These are phyloP conservation scores for Podila epicladia DNA, from an alignment of 192 early-diverging fungal genomes.

Conservation along the genomic window DNA sequence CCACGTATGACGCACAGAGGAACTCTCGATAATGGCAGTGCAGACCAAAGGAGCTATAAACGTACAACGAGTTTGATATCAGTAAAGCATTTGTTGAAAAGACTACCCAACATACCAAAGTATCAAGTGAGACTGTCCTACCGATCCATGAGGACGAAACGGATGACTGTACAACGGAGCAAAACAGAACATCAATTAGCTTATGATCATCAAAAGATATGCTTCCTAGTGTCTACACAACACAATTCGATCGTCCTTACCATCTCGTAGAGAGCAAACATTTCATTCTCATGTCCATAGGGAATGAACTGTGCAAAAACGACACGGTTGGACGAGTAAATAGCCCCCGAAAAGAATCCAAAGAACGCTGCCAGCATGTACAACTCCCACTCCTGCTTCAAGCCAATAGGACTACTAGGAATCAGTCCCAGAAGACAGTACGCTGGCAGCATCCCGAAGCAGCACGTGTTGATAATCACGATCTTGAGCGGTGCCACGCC, in stretches of 20 bases:
- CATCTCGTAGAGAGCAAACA: constrained; percentile 71
- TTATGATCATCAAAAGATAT: neutral
- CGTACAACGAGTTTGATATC: neutral
- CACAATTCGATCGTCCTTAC: neutral
- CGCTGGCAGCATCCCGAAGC: constrained; percentile 62
- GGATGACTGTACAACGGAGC: constrained; percentile 9
- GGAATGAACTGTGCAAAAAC: constrained; percentile 70
- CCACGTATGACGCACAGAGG: constrained; percentile 41
- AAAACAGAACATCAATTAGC: constrained; percentile 55
- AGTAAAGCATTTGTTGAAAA: too few species aligned
- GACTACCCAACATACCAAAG: too few species aligned
- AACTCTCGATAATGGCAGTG: constrained; percentile 56
- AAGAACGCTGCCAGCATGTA: constrained; percentile 59
- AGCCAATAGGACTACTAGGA: constrained; percentile 45
- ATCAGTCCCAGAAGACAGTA: constrained; percentile 73
- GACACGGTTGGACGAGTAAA: constrained; percentile 59
- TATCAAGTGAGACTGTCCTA: neutral
- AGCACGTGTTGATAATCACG: constrained; percentile 58
- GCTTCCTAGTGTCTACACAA: too few species aligned
- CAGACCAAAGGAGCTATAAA: constrained; percentile 62
- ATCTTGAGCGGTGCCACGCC: constrained; percentile 58
- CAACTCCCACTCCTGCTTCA: constrained; percentile 59
- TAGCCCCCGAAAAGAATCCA: constrained; percentile 64
- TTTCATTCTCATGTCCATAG: constrained; percentile 67
- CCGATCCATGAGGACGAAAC: constrained; percentile 60